Base-by-base conservation (phyloP, 148 eudicot species). In the Arctostaphylos glauca region DNA sequence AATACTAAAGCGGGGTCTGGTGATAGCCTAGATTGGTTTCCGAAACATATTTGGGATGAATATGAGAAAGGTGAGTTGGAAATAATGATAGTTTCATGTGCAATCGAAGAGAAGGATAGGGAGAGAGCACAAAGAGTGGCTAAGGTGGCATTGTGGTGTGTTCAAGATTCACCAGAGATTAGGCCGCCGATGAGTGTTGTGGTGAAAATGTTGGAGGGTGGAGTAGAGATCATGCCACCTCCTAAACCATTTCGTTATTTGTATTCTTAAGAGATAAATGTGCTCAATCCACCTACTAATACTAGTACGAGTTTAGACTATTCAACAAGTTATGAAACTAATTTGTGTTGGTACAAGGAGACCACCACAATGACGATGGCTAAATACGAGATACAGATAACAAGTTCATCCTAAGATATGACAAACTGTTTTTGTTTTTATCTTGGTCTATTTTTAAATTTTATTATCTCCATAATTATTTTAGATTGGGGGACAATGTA, bases 91-190 rank as follows among this genome's bases (percentile, higher is more conserved):
- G 2, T 75, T 53, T 21, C 59, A 3, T 12, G 31, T 50, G 78
- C 43, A 14, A 75, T 75, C 3, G 43, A 75, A 49, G 78, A 75
- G 58, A 23, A 49, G 41, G 43, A 75, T 13, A 50, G 19, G 23
- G 78, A 76, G 59, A 76, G 8, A 52, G 78, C 78, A 2, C n/a
- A 76, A 54, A 76, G 44, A 76, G 50, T 76, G 78, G 55, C 44
- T 50, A 50, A 23, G 78, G 78, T 76, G 44, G 78, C 78, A 8
- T 76, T 76, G 78, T 76, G 78, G 78, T 76, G 78, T 13, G 78
- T 31, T 50, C 78, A 76, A 9, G 78, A 76, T 44, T 76, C 78
- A 8, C 78, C 78, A 0, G 44, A 13, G 5, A 10, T 19, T 3
- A 50, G 78, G 56, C 78, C 78, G 8, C 59, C 78, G 3, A 76